Evolutionary conservation across 1,284 basidiomycete species (phyloP), one percentile per base, ranked within the genome.

Genomic region (Melanopsichium pennsylvanicum): DNA sequence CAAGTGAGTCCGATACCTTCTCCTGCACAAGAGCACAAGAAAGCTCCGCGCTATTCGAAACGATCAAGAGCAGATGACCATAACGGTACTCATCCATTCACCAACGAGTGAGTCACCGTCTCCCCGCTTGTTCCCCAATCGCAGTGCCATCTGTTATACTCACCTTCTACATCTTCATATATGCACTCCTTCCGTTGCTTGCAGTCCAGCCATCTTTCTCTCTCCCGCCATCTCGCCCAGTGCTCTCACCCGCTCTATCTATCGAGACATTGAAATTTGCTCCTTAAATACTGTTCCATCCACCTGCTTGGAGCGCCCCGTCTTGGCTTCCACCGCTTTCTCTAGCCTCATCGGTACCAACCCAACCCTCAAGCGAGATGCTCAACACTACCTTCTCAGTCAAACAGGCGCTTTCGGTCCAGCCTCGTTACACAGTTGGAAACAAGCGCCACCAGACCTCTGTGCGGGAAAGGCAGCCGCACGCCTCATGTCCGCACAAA

Each of bases 191-290:
- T 8, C 13, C 13, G 8, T 29, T 29, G 7, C 27, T 29, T 29
- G 27, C 7, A 29, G 27, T n/a, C 64, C 58, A 8, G 54, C 64
- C 34, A 38, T 68, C 29, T 57, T 68, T 13, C 54, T 68, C 21
- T 57, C 64, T 5, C 50, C 57, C 8, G 48, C 58, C 11, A 57
- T 68, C 35, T 56, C 58, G 2, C 64, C 64, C 12, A 45, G 58
- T 29, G 9, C 41, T n/a, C 48, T 68, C 31, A 45, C 54, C 5
- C 42, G 42, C 18, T 54, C 49, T 26, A 46, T 69, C 37, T 69
- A 69, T 32, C 47, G 64, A 15, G 54, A 58, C 42, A 40, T 69
- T 10, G 49, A 59, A 19, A 62, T 69, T 16, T 47, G 45, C 29
- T 58, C 59, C 4, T 19, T 60, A 12, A 62, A 69, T 9, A 35